Percentiles rank a stretch among this genome's conserved stretches.
These are phyloP conservation scores for Pyronema domesticum DNA, from an alignment of 495 filamentous ascomycete genomes.

Conservation along the genomic window DNA sequence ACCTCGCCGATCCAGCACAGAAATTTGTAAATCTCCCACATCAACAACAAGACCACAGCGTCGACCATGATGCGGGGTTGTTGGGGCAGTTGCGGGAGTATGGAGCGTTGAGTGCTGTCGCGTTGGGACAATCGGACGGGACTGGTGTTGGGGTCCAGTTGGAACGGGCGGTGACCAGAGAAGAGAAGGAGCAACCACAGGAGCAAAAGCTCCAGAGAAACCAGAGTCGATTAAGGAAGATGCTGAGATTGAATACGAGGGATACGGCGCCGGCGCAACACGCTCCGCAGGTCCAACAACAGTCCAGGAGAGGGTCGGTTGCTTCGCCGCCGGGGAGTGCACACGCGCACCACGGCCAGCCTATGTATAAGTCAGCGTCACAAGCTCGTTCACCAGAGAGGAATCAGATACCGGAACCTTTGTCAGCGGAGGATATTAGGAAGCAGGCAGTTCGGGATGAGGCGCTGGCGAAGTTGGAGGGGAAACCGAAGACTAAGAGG, in stretches of 20 bases:
- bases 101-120: background rate
- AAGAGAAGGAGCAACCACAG: background rate
- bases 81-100: background rate
- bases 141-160: background rate
- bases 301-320: slow-evolving; percentile 1
- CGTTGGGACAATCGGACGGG: background rate
- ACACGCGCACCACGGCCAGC: slow-evolving; percentile 8
- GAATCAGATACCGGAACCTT: background rate
- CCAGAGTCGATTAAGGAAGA: slow-evolving; percentile 17
- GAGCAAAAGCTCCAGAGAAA: slow-evolving; percentile 1
- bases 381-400: slow-evolving; percentile 6
- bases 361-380: background rate
- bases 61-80: background rate
- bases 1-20: background rate
- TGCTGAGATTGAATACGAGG: slow-evolving; percentile 19
- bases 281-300: slow-evolving; percentile 5
- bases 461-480: background rate
- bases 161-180: background rate
- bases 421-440: background rate
- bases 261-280: slow-evolving; percentile 3
- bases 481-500: background rate
- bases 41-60: background rate
- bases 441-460: background rate
- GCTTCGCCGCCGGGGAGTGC: slow-evolving; percentile 1
- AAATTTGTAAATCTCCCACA: background rate